These are phyloP conservation scores for Mucor sp. DNA, from an alignment of 371 early-diverging fungal genomes.

Conservation along the genomic window DNA sequence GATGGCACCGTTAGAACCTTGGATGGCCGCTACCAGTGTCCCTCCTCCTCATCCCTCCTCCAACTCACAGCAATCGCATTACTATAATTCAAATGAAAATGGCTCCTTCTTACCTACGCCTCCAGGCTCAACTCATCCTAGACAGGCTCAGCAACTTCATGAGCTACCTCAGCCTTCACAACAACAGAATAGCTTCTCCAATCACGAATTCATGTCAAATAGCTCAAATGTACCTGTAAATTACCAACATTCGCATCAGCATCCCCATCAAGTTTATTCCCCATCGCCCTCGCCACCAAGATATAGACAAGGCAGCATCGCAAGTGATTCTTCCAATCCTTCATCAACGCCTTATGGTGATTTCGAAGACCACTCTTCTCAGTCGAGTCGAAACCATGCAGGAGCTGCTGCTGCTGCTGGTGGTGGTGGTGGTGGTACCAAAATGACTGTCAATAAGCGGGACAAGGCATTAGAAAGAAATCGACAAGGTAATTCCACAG, in stretches of 20 bases:
- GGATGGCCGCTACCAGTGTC: background rate
- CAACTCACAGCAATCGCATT: background rate
- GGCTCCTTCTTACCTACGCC: background rate
- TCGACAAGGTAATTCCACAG: conserved; percentile 48
- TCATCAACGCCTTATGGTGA: background rate
- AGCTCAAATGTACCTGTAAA: background rate
- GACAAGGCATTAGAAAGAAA: conserved; percentile 62
- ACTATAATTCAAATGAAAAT: background rate
- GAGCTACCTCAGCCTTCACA: background rate
- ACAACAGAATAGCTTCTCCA: background rate
- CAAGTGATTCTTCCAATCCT: conserved; percentile 1
- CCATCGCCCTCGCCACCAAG: conserved; percentile 1
- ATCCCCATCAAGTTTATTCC: background rate
- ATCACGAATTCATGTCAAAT: background rate
- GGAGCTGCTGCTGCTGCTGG: too few species aligned
- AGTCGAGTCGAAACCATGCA: background rate
- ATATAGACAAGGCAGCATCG: conserved; percentile 1
- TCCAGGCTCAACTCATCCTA: background rate
- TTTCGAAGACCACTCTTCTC: background rate
- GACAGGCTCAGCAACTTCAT: background rate
- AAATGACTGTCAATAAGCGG: conserved; percentile 1
- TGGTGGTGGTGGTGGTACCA: background rate
- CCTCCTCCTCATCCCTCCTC: background rate
- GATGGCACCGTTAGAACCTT: background rate
- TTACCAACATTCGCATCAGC: background rate